Conservation (phyloP, 1,284 basidiomycete genomes). For the Rhodotorula sp. region DNA sequence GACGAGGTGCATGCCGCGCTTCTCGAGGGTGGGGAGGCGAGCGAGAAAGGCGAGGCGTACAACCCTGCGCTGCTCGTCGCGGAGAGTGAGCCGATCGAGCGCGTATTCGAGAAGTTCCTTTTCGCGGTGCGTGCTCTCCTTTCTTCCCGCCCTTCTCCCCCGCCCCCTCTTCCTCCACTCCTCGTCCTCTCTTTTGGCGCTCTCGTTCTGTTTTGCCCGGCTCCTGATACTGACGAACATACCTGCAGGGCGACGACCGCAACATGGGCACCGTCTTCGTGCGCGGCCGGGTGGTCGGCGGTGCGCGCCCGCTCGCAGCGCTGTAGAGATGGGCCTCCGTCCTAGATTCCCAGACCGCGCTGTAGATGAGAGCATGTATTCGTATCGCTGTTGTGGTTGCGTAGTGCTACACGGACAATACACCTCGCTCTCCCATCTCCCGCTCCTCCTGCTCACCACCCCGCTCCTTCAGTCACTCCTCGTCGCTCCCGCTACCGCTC, state of each 20-base stretch:
- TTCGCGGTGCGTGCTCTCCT: conserved; percentile 61
- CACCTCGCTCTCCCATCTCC: not conserved
- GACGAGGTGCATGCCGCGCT: conserved; percentile 58
- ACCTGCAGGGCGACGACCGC: conserved; percentile 64
- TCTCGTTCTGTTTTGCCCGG: too few species aligned
- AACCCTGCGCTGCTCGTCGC: conserved; percentile 42
- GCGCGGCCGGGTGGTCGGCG: conserved; percentile 75
- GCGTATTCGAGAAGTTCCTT: conserved; percentile 59
- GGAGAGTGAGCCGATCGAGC: conserved; percentile 56
- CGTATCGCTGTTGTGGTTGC: not conserved
- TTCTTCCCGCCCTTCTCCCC: not conserved
- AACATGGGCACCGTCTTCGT: conserved; percentile 86
- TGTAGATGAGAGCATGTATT: not conserved
- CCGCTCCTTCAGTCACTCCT: not conserved
- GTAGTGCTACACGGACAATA: not conserved
- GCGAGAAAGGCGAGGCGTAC: not conserved
- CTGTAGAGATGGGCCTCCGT: not conserved
- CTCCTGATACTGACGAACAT: not conserved
- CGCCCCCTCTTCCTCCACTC: too few species aligned
- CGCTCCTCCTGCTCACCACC: not conserved
- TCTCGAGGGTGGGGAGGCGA: conserved; percentile 52
- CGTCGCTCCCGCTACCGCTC: conserved; percentile 50
- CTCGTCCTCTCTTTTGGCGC: too few species aligned
- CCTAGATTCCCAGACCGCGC: not conserved
- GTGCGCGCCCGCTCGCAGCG: conserved; percentile 50